Conservation (phyloP, 768 basidiomycete species). For the Scleroderma bovista region DNA sequence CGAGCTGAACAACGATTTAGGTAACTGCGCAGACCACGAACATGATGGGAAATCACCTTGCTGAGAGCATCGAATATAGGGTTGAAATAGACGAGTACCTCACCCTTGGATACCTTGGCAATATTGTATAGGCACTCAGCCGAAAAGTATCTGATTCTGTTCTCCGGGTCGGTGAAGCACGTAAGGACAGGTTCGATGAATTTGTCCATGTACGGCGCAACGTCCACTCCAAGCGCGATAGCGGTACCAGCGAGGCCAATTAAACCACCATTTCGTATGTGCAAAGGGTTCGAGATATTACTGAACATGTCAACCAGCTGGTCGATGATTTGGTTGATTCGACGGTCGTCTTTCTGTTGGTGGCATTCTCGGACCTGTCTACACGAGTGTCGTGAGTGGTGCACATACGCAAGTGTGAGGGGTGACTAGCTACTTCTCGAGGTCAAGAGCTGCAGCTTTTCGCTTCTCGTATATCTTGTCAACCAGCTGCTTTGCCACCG, state of each 20-base stretch:
- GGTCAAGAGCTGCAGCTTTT: slow-evolving; percentile 89
- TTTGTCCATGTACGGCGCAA: slow-evolving; percentile 91
- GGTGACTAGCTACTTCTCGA: slow-evolving; percentile 71
- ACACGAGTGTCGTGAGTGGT: slow-evolving; percentile 10
- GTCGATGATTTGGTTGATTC: slow-evolving; percentile 84
- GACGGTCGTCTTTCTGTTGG: slow-evolving; percentile 71
- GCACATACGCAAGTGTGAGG: not conserved
- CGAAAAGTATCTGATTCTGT: slow-evolving; percentile 94
- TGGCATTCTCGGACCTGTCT: slow-evolving; percentile 87
- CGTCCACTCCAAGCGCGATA: slow-evolving; percentile 92
- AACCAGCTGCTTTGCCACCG: slow-evolving; percentile 73
- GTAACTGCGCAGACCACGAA: not conserved
- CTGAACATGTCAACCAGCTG: slow-evolving; percentile 94
- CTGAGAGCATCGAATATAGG: slow-evolving; percentile 96
- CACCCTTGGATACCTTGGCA: slow-evolving; percentile 94
- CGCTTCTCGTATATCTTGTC: slow-evolving; percentile 97
- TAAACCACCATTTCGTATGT: slow-evolving; percentile 89
- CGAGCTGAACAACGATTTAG: slow-evolving; percentile 53
- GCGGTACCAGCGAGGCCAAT: slow-evolving; percentile 95
- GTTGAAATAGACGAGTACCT: slow-evolving; percentile 95
- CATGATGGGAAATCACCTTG: slow-evolving; percentile 55
- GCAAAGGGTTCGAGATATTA: slow-evolving; percentile 73
- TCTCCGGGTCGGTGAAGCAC: slow-evolving; percentile 93
- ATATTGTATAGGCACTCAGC: slow-evolving; percentile 99
- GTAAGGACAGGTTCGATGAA: slow-evolving; percentile 84